Conservation (phyloP, 108 stramenopile species). For the Cylindrotheca fusiformis region DNA sequence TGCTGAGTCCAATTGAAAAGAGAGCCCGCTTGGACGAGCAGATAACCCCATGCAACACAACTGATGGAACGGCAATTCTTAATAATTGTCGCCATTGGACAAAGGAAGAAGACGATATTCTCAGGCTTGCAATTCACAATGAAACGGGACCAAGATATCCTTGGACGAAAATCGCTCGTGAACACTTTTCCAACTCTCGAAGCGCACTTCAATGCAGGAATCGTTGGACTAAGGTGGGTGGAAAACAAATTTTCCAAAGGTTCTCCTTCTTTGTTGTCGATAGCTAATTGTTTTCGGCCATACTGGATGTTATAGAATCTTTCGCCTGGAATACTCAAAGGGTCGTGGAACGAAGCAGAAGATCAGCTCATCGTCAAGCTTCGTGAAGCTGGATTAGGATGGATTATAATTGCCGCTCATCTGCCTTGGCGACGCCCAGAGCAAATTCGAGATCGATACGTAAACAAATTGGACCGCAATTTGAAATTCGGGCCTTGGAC, state of each 20-base stretch:
- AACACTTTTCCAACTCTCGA: constrained; percentile 44
- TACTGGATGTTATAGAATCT: constrained; percentile 23
- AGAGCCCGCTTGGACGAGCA: no score
- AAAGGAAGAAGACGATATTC: constrained; percentile 28
- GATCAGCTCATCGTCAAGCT: constrained; percentile 62
- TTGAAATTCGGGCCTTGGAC: constrained; percentile 84
- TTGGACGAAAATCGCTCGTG: constrained; percentile 29
- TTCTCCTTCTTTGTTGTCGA: background rate
- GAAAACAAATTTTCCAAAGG: background rate
- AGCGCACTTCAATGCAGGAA: constrained; percentile 85
- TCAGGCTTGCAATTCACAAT: constrained; percentile 15
- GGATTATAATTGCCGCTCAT: constrained; percentile 67
- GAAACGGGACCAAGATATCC: constrained; percentile 5
- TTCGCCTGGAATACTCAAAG: constrained; percentile 85
- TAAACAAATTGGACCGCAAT: constrained; percentile 88
- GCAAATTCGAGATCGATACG: constrained; percentile 93
- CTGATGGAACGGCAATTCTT: background rate
- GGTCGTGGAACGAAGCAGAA: constrained; percentile 76
- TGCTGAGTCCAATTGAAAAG: no score
- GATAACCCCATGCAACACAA: background rate
- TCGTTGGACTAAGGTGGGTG: constrained; percentile 84
- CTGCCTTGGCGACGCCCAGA: constrained; percentile 93
- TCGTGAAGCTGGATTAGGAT: constrained; percentile 39
- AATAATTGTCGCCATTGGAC: constrained; percentile 22
- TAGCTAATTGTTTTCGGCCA: background rate